phyloP scores from a whole-genome alignment of 2,329 filamentous ascomycete genomes.

The Sordariomycetes sp. region DNA sequence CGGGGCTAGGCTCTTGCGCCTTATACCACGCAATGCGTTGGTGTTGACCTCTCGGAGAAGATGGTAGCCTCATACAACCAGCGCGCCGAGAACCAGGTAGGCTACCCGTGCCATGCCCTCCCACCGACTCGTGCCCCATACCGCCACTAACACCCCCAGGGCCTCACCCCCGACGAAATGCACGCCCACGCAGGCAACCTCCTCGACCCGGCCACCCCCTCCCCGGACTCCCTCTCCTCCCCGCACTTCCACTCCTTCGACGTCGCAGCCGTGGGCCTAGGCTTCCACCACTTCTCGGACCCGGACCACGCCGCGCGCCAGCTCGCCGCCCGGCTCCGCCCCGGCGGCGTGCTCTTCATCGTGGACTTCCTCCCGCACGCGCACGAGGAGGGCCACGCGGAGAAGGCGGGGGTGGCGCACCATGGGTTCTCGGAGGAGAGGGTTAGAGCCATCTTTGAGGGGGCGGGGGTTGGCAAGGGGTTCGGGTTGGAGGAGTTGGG shows the following conservation, averaged over 20 bases:
- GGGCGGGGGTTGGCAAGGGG: constrained; percentile 43
- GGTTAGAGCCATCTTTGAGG: constrained; percentile 46
- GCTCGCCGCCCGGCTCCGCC: constrained; percentile 46
- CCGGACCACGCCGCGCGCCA: constrained; percentile 43
- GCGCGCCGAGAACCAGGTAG: constrained; percentile 38
- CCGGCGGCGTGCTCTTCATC: constrained; percentile 54
- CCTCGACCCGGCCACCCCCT: constrained; percentile 25
- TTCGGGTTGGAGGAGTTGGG: constrained; percentile 44
- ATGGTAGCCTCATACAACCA: constrained; percentile 59
- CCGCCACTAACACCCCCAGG: constrained; percentile 17
- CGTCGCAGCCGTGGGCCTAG: constrained; percentile 46
- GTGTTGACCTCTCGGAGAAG: constrained; percentile 56
- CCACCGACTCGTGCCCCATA: neutral
- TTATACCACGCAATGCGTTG: constrained; percentile 48
- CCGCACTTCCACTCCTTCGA: constrained; percentile 58
- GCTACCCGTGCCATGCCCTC: constrained; percentile 2
- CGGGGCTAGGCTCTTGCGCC: constrained; percentile 39
- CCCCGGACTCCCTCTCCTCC: constrained; percentile 41
- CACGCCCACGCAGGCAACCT: constrained; percentile 45
- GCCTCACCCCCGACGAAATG: constrained; percentile 37
- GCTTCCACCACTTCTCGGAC: constrained; percentile 56
- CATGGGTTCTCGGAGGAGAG: constrained; percentile 50
- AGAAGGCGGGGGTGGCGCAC: constrained; percentile 33
- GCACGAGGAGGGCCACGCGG: constrained; percentile 10
- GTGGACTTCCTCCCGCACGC: constrained; percentile 51